Conservation (phyloP, 2,329 filamentous ascomycete species). For the Microsporum audouinii region DNA sequence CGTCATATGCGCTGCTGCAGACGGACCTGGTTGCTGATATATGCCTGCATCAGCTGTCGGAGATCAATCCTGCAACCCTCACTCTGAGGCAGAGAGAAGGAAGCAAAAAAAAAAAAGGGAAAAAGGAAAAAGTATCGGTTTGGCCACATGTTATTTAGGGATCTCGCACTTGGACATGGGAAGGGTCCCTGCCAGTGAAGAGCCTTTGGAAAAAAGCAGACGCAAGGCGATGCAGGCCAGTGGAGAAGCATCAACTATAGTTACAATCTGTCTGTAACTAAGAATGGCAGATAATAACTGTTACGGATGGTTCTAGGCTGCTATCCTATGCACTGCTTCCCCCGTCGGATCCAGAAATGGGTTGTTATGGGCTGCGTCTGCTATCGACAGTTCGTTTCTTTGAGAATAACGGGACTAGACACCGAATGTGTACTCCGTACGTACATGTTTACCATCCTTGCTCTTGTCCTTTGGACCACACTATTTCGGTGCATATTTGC, state of each 20-base stretch:
- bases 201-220: not conserved
- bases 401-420: not conserved
- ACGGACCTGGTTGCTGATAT: not conserved
- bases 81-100: not conserved
- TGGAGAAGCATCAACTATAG: not conserved
- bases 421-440: not conserved
- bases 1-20: not conserved
- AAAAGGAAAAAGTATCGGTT: not conserved
- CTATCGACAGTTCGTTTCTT: not conserved
- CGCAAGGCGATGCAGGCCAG: not conserved
- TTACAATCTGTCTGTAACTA: not conserved
- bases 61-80: not conserved
- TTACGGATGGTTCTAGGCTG: not conserved
- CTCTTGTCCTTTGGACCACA: not conserved
- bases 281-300: not conserved
- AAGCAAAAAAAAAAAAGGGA: not conserved
- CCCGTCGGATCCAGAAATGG: not conserved
- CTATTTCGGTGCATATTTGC: not conserved
- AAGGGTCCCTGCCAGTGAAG: not conserved
- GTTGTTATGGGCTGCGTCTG: not conserved
- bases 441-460: not conserved
- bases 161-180: not conserved
- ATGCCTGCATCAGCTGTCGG: not conserved
- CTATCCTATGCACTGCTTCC: not conserved
- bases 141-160: conserved; percentile 2